These are phyloP conservation scores for Lomentospora prolificans DNA, from an alignment of 2,329 filamentous ascomycete genomes.

Conservation along the genomic window DNA sequence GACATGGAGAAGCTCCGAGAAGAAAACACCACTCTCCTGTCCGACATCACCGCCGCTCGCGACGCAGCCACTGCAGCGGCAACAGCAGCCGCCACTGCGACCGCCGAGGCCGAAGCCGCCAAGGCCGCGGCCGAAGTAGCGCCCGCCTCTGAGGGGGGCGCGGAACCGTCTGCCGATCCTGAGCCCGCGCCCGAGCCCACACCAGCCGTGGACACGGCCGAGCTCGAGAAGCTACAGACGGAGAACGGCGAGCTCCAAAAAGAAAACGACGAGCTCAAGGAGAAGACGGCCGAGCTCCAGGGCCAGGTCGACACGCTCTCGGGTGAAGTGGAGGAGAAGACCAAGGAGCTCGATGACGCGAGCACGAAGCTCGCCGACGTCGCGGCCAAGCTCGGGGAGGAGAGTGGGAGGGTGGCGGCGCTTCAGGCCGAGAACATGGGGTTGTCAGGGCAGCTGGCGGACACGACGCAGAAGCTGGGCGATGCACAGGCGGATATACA, in stretches of 20 bases:
- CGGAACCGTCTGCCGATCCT: background rate
- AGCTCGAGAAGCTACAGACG: background rate
- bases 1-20: constrained; percentile 5
- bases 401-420: background rate
- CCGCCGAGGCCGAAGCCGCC: background rate
- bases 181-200: background rate
- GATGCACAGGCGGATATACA: background rate
- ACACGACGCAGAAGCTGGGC: background rate
- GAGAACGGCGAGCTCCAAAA: constrained; percentile 1
- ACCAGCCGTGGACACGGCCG: background rate
- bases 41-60: background rate
- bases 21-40: background rate
- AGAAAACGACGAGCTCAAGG: constrained; percentile 7
- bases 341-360: background rate
- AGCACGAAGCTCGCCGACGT: background rate
- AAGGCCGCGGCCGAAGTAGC: background rate
- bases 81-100: background rate
- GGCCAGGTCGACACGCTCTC: constrained; percentile 5
- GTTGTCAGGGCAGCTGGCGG: background rate
- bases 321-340: background rate
- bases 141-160: background rate
- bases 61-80: background rate
- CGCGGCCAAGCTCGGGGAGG: constrained; percentile 1
- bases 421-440: background rate
- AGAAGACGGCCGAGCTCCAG: background rate